Evolutionary conservation across 2,329 filamentous ascomycete genomes (phyloP).

Genomic region (Mycogone perniciosa): DNA sequence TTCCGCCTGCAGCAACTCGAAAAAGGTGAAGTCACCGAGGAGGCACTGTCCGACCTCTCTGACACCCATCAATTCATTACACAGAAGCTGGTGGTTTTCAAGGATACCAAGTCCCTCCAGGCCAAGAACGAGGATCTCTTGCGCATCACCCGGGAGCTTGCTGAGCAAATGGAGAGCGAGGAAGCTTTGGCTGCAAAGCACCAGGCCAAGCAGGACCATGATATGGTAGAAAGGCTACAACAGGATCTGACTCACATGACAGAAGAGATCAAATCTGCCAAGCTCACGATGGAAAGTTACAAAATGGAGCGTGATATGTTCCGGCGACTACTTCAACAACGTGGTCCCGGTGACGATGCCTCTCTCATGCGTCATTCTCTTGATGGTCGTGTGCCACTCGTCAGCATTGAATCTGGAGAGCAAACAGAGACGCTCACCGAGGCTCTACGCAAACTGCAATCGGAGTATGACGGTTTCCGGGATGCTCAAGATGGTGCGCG

Average conservation of each 20-base stretch:
- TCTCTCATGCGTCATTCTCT: conserved; percentile 67
- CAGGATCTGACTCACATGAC: conserved; percentile 68
- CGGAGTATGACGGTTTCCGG: conserved; percentile 82
- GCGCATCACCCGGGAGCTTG: conserved; percentile 74
- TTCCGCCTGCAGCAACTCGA: conserved; percentile 72
- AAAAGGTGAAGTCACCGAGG: conserved; percentile 66
- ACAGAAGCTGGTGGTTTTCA: conserved; percentile 83
- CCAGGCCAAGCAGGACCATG: conserved; percentile 56
- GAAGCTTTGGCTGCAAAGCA: conserved; percentile 66
- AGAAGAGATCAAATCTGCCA: conserved; percentile 78
- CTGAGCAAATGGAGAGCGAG: conserved; percentile 84
- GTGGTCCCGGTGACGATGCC: conserved; percentile 54
- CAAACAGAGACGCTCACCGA: conserved; percentile 61
- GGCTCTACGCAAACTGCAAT: conserved; percentile 79
- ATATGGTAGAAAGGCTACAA: conserved; percentile 67
- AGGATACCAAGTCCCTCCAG: conserved; percentile 76
- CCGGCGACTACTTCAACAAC: conserved; percentile 81
- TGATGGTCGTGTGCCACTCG: conserved; percentile 51
- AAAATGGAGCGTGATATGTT: conserved; percentile 97
- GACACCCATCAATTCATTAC: conserved; percentile 87
- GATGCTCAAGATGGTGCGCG: conserved; percentile 79
- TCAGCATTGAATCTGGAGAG: conserved; percentile 51
- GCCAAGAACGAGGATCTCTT: conserved; percentile 82
- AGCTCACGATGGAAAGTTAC: conserved; percentile 82
- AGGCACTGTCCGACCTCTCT: conserved; percentile 65